Conservation (phyloP, 2,329 filamentous ascomycete species). For the Pyricularia pennisetigena region DNA sequence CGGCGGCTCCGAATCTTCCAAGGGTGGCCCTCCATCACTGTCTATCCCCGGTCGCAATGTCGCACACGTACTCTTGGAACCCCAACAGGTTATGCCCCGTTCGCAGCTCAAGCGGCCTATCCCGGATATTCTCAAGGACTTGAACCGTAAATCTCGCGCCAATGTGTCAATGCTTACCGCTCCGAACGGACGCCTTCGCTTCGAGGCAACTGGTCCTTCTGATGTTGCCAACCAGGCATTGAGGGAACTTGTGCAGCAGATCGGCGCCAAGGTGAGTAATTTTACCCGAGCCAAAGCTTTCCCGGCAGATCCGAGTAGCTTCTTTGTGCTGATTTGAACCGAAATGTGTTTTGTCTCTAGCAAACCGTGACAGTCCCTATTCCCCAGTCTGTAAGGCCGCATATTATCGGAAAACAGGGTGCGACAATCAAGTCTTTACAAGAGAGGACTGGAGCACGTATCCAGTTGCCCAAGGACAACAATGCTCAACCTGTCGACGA, state of each 20-base stretch:
- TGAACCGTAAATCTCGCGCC: constrained; percentile 86
- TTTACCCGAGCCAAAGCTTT: not conserved
- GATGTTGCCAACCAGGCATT: constrained; percentile 81
- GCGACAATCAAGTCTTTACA: constrained; percentile 84
- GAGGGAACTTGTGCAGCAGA: constrained; percentile 78
- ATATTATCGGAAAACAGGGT: constrained; percentile 90
- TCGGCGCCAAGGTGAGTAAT: constrained; percentile 66
- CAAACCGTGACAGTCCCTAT: constrained; percentile 64
- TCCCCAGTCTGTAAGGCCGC: constrained; percentile 71
- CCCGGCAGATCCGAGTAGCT: not conserved
- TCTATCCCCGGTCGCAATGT: constrained; percentile 74
- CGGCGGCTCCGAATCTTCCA: constrained; percentile 32
- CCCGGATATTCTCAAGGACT: constrained; percentile 76
- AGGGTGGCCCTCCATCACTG: constrained; percentile 43
- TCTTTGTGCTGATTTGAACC: not conserved
- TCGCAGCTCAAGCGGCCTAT: constrained; percentile 76
- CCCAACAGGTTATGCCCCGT: constrained; percentile 66
- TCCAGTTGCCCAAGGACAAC: constrained; percentile 75
- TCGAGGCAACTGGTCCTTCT: constrained; percentile 76
- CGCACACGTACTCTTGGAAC: constrained; percentile 64
- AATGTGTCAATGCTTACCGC: constrained; percentile 68
- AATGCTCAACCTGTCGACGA: constrained; percentile 50
- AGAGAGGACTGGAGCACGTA: constrained; percentile 79
- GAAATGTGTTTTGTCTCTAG: constrained; percentile 15
- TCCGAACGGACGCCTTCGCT: constrained; percentile 63